Evolutionary conservation across 1,139 yeast species (phyloP).

Genomic region (Yamadazyma dendronema): DNA sequence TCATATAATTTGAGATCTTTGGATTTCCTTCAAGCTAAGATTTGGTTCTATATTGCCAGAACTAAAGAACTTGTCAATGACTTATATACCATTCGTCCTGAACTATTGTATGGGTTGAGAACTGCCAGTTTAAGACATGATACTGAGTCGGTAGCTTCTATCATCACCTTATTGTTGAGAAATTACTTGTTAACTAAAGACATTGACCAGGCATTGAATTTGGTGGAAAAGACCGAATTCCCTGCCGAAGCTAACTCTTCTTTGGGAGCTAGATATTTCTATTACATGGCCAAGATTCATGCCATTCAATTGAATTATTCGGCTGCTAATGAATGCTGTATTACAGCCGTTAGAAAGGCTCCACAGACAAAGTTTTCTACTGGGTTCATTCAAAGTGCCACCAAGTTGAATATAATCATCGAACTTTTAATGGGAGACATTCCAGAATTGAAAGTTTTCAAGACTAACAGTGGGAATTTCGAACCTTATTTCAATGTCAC

Average conservation of each 20-base stretch:
- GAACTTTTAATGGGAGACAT: slow-evolving; percentile 96
- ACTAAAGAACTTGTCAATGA: slow-evolving; percentile 69
- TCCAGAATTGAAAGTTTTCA: slow-evolving; percentile 86
- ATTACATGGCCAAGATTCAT: slow-evolving; percentile 83
- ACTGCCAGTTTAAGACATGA: slow-evolving; percentile 93
- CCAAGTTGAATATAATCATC: slow-evolving; percentile 82
- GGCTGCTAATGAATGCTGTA: slow-evolving; percentile 83
- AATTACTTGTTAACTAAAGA: slow-evolving; percentile 78
- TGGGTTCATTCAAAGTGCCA: slow-evolving; percentile 89
- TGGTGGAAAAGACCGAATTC: slow-evolving; percentile 85
- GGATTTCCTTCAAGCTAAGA: slow-evolving; percentile 84
- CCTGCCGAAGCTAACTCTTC: slow-evolving; percentile 87
- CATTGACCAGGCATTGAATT: slow-evolving; percentile 82
- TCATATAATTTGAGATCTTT: slow-evolving; percentile 76
- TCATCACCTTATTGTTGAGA: slow-evolving; percentile 80
- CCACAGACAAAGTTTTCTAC: slow-evolving; percentile 85
- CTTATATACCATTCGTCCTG: slow-evolving; percentile 62
- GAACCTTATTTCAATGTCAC: slow-evolving; percentile 85
- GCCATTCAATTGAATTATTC: slow-evolving; percentile 94
- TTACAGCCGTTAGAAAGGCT: slow-evolving; percentile 94
- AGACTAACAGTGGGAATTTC: slow-evolving; percentile 56
- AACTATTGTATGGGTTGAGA: slow-evolving; percentile 71
- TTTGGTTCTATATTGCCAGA: slow-evolving; percentile 89
- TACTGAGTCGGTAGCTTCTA: slow-evolving; percentile 83
- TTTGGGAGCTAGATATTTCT: slow-evolving; percentile 86